Evolutionary conservation across 768 basidiomycete genomes (phyloP).

Genomic region (Auricularia sp.): DNA sequence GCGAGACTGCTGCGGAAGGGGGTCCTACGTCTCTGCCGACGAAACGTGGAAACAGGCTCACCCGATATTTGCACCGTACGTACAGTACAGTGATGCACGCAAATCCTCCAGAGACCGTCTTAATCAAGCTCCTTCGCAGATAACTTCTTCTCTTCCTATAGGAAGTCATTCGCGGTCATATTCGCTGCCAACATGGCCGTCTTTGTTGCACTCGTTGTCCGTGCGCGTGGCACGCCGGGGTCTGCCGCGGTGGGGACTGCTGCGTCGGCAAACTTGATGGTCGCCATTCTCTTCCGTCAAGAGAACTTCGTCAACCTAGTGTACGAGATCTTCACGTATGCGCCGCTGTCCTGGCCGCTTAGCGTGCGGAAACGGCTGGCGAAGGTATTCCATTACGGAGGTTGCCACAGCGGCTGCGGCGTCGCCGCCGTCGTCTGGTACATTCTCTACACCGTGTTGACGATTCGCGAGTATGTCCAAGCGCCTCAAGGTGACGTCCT

Average conservation of each 20-base stretch:
- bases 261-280: constrained; percentile 1
- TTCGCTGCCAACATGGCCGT: neutral
- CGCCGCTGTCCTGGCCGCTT: neutral
- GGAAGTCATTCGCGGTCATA: neutral
- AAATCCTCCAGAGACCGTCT: neutral
- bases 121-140: neutral
- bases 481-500: neutral
- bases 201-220: neutral
- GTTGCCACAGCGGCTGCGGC: constrained; percentile 5
- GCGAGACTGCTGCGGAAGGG: no score
- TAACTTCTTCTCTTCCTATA: neutral
- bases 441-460: constrained; percentile 10
- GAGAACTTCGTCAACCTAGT: constrained; percentile 3
- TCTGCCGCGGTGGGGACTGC: neutral
- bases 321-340: constrained; percentile 2
- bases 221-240: neutral
- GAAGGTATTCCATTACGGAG: constrained; percentile 2
- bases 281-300: constrained; percentile 3
- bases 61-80: neutral
- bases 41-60: neutral
- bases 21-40: neutral
- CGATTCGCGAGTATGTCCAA: neutral
- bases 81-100: neutral
- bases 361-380: neutral
- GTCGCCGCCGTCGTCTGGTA: constrained; percentile 11